Conservation (phyloP, 1,139 yeast species). For the Pichia sp. region DNA sequence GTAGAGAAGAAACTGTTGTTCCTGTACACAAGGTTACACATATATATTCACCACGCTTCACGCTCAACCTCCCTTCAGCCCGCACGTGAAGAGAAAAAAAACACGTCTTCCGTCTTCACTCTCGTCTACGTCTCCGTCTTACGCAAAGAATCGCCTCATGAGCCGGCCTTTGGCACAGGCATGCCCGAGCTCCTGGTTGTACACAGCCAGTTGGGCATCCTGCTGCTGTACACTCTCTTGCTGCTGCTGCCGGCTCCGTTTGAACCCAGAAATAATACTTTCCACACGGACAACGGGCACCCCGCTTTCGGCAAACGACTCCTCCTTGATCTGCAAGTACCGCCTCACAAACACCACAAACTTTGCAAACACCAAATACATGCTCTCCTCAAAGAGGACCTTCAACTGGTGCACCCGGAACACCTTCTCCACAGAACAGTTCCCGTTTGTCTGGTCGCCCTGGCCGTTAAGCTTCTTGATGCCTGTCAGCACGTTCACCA, state of each 20-base stretch:
- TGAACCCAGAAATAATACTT: neutral
- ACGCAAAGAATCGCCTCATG: conserved; percentile 8
- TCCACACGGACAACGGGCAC: neutral
- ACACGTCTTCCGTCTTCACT: neutral
- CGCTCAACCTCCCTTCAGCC: neutral
- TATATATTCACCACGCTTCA: neutral
- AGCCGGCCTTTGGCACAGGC: conserved; percentile 6
- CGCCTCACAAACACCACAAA: conserved; percentile 1
- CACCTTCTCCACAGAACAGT: conserved; percentile 1
- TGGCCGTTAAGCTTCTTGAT: neutral
- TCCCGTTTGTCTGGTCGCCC: neutral
- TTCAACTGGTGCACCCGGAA: conserved; percentile 6
- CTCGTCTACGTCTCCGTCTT: too few species aligned
- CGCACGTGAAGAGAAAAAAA: neutral
- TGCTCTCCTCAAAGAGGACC: conserved; percentile 5
- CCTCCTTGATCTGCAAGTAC: neutral
- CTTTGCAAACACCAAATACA: neutral
- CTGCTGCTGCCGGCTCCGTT: neutral
- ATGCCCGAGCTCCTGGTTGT: conserved; percentile 5
- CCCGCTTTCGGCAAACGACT: neutral
- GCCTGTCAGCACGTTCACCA: neutral
- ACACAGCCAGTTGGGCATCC: neutral
- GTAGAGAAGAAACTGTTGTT: neutral
- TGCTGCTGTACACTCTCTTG: neutral
- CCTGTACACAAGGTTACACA: neutral